Percentiles rank a stretch among this genome's conserved stretches.
Evolutionary conservation across 441 rosid species (phyloP).

Genomic region (Populus hybrid): DNA sequence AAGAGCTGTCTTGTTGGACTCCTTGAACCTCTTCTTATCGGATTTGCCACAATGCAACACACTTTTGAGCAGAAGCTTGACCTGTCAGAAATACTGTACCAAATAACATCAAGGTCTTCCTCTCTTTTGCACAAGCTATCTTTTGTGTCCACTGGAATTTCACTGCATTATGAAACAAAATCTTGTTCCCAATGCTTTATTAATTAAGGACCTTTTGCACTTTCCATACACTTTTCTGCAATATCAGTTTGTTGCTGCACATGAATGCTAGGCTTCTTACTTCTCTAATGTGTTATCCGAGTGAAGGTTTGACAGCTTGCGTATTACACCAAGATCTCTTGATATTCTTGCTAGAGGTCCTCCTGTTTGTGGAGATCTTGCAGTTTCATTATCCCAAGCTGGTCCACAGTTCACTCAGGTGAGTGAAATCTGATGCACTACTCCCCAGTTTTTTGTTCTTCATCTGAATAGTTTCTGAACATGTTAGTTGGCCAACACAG

Average conservation of each 20-base stretch:
- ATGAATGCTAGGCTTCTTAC: conserved; percentile 28
- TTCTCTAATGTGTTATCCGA: conserved; percentile 20
- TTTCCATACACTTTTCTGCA: conserved; percentile 7
- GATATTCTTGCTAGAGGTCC: conserved; percentile 88
- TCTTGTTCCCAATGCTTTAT: not conserved
- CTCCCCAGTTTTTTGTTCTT: conserved; percentile 12
- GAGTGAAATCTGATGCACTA: conserved; percentile 21
- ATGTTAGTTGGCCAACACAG: conserved; percentile 36
- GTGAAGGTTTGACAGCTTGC: conserved; percentile 93
- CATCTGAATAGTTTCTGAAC: conserved; percentile 26
- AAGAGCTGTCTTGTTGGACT: conserved; percentile 96
- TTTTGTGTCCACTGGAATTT: not conserved
- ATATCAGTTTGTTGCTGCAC: conserved; percentile 6
- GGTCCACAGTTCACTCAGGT: conserved; percentile 99
- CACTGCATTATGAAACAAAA: not conserved
- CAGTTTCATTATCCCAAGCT: conserved; percentile 93
- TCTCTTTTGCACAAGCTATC: conserved; percentile 13
- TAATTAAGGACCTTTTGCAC: not conserved
- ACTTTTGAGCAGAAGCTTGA: conserved; percentile 92
- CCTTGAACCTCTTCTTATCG: conserved; percentile 96
- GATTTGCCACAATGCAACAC: conserved; percentile 98
- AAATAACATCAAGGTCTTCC: conserved; percentile 88
- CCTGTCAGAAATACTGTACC: conserved; percentile 86
- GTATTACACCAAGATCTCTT: conserved; percentile 92
- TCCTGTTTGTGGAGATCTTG: conserved; percentile 97